Evolutionary conservation across 192 early-diverging fungal species (phyloP), one percentile per base, ranked within the genome.

Genomic region (Linnemannia elongata): DNA sequence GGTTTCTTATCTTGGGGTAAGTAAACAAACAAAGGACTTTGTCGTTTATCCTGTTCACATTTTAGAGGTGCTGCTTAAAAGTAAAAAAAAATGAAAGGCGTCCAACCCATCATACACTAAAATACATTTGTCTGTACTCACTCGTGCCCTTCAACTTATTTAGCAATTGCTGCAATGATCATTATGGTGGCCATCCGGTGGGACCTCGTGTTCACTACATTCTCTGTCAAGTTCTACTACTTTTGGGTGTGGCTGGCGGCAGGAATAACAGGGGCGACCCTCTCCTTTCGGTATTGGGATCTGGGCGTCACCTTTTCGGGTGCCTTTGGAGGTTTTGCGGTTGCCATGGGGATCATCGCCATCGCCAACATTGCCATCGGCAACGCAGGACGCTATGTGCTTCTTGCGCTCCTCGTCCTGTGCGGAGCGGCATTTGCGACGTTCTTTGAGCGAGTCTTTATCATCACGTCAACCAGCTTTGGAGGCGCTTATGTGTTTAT

Each of bases 401-500:
- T 87, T n/a, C 42, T 87, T 27, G 75, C 36, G 18, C 30, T 77
- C 13, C 7, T 93, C 45, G 80, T 81, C 33, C 22, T 92, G 22
- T 57, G 92, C 20, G 88, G 84, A 22, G 84, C 74, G 4, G 71
- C 92, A 1, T 60, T 80, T 10, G 79, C 87, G 15, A 82, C 87
- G 9, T 90, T 91, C 33, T 71, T 80, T 72, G 92, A 94, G 69
- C 79, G 81, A 2, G 27, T 88, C 1, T 79, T 90, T 75, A 75
- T 93, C 20, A 89, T 92, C 47, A 6, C 90, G 49, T 78, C 85
- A 10, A 91, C 92, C 3, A 71, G 88, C n/a, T 88, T 93, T 68
- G 71, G 89, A 7, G 93, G 93, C 69, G 82, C 92, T 5, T 94
- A 91, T 72, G 44, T 89, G 52, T 55, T 93, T 47, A 77, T 89